These are phyloP conservation scores for Xylaria venustula DNA, from an alignment of 495 filamentous ascomycete genomes.

Conservation along the genomic window DNA sequence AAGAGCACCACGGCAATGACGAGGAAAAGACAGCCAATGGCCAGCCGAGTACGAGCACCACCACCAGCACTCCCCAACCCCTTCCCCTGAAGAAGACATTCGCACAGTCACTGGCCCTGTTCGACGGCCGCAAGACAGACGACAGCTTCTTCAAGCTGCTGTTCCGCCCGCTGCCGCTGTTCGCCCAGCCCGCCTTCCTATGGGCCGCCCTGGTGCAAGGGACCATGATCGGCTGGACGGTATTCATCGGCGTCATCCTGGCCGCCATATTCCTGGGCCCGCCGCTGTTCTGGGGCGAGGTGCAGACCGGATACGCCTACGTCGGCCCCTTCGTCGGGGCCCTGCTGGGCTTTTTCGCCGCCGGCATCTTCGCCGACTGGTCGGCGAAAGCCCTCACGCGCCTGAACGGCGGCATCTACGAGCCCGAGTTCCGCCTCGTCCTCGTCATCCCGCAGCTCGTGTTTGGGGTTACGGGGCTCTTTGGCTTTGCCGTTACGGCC, in stretches of 20 bases:
- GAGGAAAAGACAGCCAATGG: conserved; percentile 17
- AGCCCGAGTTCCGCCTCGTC: conserved; percentile 85
- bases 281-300: conserved; percentile 79
- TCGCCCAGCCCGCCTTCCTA: conserved; percentile 79
- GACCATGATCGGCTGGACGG: conserved; percentile 89
- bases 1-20: conserved; percentile 15
- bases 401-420: conserved; percentile 76
- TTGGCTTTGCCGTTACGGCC: conserved; percentile 73
- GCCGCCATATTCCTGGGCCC: conserved; percentile 78
- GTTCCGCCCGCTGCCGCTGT: conserved; percentile 60
- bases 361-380: conserved; percentile 73
- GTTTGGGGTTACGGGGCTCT: conserved; percentile 75
- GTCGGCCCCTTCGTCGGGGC: conserved; percentile 84
- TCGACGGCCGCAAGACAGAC: conserved; percentile 76
- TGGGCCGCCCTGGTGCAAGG: conserved; percentile 93
- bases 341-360: conserved; percentile 69
- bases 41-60: conserved; percentile 5
- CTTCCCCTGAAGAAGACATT: conserved; percentile 43
- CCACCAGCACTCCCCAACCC: background rate
- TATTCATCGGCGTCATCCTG: conserved; percentile 86
- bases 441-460: conserved; percentile 79
- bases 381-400: conserved; percentile 67
- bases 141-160: conserved; percentile 62
- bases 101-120: conserved; percentile 58
- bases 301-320: conserved; percentile 84